Evolutionary conservation across 768 basidiomycete genomes (phyloP).

Genomic region (Sporobolomyces pararoseus): DNA sequence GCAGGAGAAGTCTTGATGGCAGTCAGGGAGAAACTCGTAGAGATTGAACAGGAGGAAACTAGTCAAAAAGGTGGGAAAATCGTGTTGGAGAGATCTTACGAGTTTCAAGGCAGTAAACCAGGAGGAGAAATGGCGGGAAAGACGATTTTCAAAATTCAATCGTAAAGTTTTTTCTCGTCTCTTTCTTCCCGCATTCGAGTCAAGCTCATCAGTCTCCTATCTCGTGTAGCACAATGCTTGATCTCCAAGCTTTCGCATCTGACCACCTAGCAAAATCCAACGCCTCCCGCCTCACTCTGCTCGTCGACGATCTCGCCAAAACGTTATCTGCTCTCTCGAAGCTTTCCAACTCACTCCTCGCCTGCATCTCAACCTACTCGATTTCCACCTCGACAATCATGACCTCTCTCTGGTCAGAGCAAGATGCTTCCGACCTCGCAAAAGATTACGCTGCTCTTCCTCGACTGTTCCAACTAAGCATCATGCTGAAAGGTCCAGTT

Average conservation of each 20-base stretch:
- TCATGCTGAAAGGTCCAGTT: constrained; percentile 21
- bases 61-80: not conserved
- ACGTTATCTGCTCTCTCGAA: not conserved
- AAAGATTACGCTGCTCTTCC: constrained; percentile 21
- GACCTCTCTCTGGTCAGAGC: not conserved
- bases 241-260: constrained; percentile 25
- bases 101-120: constrained; percentile 10
- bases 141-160: constrained; percentile 27
- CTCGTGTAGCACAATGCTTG: constrained; percentile 24
- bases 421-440: constrained; percentile 11
- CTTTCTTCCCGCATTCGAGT: too few relatives aligned
- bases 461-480: constrained; percentile 33
- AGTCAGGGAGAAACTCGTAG: not conserved
- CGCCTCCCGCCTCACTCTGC: constrained; percentile 16
- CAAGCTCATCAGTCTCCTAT: not conserved
- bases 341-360: constrained; percentile 13
- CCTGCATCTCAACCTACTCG: constrained; percentile 20
- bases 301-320: constrained; percentile 18
- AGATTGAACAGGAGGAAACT: constrained; percentile 2
- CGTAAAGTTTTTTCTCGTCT: constrained; percentile 11
- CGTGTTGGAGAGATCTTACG: constrained; percentile 27
- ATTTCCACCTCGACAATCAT: constrained; percentile 1
- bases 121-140: not conserved
- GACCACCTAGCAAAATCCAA: constrained; percentile 20
- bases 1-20: constrained; percentile 18